Base-by-base conservation (phyloP, 1,284 basidiomycete genomes). In the Waitea zeae region DNA sequence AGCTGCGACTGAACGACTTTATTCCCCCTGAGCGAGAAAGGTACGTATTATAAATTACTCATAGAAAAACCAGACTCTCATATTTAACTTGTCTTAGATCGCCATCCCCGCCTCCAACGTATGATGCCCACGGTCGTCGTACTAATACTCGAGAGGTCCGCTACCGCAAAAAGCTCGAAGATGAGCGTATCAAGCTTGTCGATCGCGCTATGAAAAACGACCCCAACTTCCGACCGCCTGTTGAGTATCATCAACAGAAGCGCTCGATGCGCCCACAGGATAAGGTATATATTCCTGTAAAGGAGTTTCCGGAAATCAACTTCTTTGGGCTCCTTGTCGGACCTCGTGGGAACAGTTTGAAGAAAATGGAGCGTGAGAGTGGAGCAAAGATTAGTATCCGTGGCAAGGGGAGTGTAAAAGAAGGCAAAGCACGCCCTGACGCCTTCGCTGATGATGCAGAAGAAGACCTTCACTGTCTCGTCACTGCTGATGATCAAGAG, bases 301-400 rank as follows among this genome's bases (percentile, higher is more conserved):
- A 98, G 54, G 95, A 98, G 59, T 99, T 98, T 50, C 95, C 95
- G 3, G 93, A 98, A 58, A 98, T 99, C 66, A 99, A 99, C 57
- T 99, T 98, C 58, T 98, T 99, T 49, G 95, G 95, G 48, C 65
- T 99, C 40, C 73, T 99, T 39, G 93, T 99, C 42, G 95, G 95
- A 28, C 95, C 95, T 47, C 82, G 95, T 49, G 95, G 95, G 33
- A 98, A 99, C 55, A 93, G 89, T 58, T 61, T 98, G 63, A 99
- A 99, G 68, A 92, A 88, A 57, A 99, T 99, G 95, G 95, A 99
- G 59, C 67, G 86, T 37, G 88, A 98, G 48, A 88, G 82, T 49
- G 95, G 95, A 17, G 95, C 95, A 13, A 98, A 98, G 60, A 98
- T 99, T 49, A 88, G 83, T 44, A 99, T 99, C 46, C 75, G 95